These are phyloP conservation scores for Chlamydomonas incerta DNA, from an alignment of 139 green algal species.

Conservation along the genomic window DNA sequence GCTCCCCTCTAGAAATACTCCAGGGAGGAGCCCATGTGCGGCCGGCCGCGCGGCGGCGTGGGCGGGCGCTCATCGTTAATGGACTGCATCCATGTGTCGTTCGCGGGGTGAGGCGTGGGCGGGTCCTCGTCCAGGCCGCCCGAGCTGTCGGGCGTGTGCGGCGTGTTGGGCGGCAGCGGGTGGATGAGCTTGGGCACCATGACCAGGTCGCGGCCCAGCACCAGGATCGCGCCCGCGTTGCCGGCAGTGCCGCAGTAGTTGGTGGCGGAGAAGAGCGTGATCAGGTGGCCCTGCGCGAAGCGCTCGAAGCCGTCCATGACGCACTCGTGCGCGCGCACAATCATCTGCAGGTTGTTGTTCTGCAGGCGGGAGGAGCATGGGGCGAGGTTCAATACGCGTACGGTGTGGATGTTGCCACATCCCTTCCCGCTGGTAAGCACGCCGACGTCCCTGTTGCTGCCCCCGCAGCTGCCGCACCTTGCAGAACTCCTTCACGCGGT, in stretches of 20 bases:
- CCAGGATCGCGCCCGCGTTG: constrained; percentile 97
- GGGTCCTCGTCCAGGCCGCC: constrained; percentile 56
- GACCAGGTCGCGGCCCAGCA: constrained; percentile 95
- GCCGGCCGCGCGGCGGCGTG: constrained; percentile 88
- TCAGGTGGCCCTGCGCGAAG: constrained; percentile 96
- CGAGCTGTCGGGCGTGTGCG: constrained; percentile 69
- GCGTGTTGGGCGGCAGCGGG: constrained; percentile 91
- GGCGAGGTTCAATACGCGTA: too few relatives aligned
- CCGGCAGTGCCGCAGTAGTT: constrained; percentile 99
- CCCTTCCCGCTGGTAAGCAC: too few relatives aligned
- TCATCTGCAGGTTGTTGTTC: constrained; percentile 98
- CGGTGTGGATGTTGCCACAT: too few relatives aligned
- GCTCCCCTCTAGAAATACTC: constrained; percentile 70
- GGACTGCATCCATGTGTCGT: constrained; percentile 75
- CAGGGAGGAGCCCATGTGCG: constrained; percentile 67
- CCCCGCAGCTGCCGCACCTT: constrained; percentile 58
- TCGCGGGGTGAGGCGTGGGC: constrained; percentile 3
- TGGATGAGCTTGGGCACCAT: constrained; percentile 99
- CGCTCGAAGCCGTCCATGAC: constrained; percentile 99
- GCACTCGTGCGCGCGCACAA: constrained; percentile 99
- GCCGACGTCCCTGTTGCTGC: too few relatives aligned
- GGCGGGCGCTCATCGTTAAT: constrained; percentile 95
- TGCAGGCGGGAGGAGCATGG: too few relatives aligned
- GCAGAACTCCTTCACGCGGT: constrained; percentile 98
- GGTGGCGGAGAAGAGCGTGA: constrained; percentile 98